phyloP scores from a whole-genome alignment of 1,139 yeast species.

The Yamadazyma songkhlaensis region DNA sequence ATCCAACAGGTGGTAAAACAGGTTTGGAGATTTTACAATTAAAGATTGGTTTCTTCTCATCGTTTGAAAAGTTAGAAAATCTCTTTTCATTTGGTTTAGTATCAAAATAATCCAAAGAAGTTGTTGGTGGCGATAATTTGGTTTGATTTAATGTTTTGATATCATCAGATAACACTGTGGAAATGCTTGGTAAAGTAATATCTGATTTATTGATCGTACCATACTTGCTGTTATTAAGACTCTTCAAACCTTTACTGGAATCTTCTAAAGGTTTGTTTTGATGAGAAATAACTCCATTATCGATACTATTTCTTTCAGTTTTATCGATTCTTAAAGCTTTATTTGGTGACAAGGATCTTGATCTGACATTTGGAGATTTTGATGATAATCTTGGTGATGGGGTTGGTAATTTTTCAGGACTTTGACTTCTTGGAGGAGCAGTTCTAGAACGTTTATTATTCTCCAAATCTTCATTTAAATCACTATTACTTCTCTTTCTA shows the following conservation, averaged over 20 bases:
- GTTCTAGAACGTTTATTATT: constrained; percentile 43
- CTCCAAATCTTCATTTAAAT: constrained; percentile 4
- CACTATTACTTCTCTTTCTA: constrained; percentile 16
- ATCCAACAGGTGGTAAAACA: constrained; percentile 20
- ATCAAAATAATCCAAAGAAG: constrained; percentile 46
- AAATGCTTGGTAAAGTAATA: constrained; percentile 39
- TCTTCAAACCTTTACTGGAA: constrained; percentile 3
- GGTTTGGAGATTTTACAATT: constrained; percentile 38
- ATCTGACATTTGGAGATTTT: constrained; percentile 16
- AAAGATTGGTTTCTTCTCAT: constrained; percentile 31
- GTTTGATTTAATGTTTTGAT: constrained; percentile 27
- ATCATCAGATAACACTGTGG: constrained; percentile 32
- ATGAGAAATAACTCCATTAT: constrained; percentile 1
- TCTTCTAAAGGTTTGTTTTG: not conserved
- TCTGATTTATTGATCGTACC: constrained; percentile 9
- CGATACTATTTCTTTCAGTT: constrained; percentile 19
- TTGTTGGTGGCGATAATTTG: constrained; percentile 39
- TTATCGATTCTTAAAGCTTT: constrained; percentile 10
- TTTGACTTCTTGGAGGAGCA: constrained; percentile 41
- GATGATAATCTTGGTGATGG: constrained; percentile 4
- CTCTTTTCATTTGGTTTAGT: constrained; percentile 41
- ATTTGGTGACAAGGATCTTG: constrained; percentile 36
- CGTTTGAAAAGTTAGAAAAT: not conserved
- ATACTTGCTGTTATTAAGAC: not conserved
- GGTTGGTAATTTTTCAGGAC: constrained; percentile 7